Evolutionary conservation across 2,329 filamentous ascomycete species (phyloP).

Genomic region (Pseudophaeomoniella oleicola): DNA sequence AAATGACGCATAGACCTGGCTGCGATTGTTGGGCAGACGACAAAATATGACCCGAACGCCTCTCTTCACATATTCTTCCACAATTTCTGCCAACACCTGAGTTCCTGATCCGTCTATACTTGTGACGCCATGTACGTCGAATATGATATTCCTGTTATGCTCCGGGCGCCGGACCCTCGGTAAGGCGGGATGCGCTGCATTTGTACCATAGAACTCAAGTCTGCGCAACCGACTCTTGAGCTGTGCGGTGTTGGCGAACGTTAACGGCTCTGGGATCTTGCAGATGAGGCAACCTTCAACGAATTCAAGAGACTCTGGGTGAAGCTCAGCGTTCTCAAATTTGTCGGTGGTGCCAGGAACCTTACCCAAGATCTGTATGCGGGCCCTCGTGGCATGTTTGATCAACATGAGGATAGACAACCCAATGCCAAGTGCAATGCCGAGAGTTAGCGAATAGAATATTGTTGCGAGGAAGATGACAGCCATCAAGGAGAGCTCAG

Average conservation of each 20-base stretch:
- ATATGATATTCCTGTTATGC: constrained; percentile 82
- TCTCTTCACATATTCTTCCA: constrained; percentile 60
- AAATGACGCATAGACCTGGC: constrained; percentile 57
- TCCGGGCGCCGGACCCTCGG: constrained; percentile 64
- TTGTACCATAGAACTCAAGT: constrained; percentile 83
- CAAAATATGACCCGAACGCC: constrained; percentile 49
- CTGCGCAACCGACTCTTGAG: constrained; percentile 70
- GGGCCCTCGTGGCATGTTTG: constrained; percentile 75
- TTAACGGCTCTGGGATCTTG: constrained; percentile 92
- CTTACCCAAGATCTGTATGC: constrained; percentile 90
- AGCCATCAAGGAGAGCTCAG: constrained; percentile 72
- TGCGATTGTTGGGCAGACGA: constrained; percentile 33
- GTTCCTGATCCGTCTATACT: constrained; percentile 85
- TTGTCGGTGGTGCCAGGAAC: constrained; percentile 61
- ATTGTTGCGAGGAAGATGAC: constrained; percentile 86
- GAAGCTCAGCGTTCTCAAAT: constrained; percentile 71
- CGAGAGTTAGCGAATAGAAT: constrained; percentile 85
- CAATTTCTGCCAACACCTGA: constrained; percentile 83
- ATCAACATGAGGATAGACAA: constrained; percentile 82
- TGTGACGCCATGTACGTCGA: constrained; percentile 96
- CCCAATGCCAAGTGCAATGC: constrained; percentile 87
- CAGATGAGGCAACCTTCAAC: constrained; percentile 87
- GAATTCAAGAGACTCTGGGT: constrained; percentile 64
- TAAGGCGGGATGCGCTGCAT: constrained; percentile 68
- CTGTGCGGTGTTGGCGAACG: constrained; percentile 91